A percentile compares a stretch with the other conserved stretches of the same genome.
phyloP scores from a whole-genome alignment of 768 basidiomycete genomes.

The Boletales sp. region DNA sequence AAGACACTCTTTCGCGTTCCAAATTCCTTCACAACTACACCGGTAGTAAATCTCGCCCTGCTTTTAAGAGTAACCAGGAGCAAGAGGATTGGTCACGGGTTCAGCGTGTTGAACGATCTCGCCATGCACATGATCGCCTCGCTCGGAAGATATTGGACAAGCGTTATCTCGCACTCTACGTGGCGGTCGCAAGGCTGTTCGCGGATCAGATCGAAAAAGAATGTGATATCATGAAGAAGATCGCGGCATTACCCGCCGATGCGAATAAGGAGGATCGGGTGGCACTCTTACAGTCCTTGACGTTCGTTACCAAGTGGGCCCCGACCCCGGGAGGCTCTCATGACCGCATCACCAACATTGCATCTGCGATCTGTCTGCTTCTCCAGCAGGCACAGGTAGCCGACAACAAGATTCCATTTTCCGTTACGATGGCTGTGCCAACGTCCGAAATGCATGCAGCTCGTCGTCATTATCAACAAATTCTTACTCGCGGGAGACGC shows the following conservation, averaged over 20 bases:
- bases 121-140: slow-evolving; percentile 34
- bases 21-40: slow-evolving; percentile 26
- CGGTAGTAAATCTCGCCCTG: slow-evolving; percentile 24
- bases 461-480: slow-evolving; percentile 56
- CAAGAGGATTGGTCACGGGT: slow-evolving; percentile 21
- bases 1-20: slow-evolving; percentile 1
- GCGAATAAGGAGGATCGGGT: slow-evolving; percentile 18
- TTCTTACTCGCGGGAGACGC: slow-evolving; percentile 55
- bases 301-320: slow-evolving; percentile 69
- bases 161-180: slow-evolving; percentile 60
- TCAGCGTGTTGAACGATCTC: slow-evolving; percentile 20
- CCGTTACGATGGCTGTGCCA: slow-evolving; percentile 28
- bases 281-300: slow-evolving; percentile 30
- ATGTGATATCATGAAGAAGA: slow-evolving; percentile 35
- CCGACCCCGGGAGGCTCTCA: slow-evolving; percentile 57
- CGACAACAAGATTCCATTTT: slow-evolving; percentile 10
- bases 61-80: slow-evolving; percentile 17
- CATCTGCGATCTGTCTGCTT: slow-evolving; percentile 57
- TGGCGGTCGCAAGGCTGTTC: slow-evolving; percentile 60
- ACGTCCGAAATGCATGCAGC: slow-evolving; percentile 39
- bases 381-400: slow-evolving; percentile 38
- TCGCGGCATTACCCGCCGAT: slow-evolving; percentile 32
- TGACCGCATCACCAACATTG: slow-evolving; percentile 61
- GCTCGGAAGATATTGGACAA: slow-evolving; percentile 41
- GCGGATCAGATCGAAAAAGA: slow-evolving; percentile 50